Evolutionary conservation across 2,329 filamentous ascomycete genomes (phyloP).

Genomic region (Paecilomyces niveus): DNA sequence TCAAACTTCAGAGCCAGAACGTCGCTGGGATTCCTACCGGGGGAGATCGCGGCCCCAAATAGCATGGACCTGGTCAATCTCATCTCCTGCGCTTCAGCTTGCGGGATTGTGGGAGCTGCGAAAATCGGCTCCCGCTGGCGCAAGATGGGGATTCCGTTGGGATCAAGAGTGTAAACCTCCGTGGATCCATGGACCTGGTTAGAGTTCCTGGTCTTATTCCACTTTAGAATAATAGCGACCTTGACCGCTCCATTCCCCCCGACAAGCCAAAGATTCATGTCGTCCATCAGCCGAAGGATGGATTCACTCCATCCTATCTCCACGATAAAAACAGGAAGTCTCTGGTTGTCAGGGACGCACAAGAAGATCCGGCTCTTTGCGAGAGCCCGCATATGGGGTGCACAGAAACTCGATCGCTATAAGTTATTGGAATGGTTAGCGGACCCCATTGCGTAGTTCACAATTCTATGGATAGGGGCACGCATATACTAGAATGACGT

Average conservation of each 20-base stretch:
- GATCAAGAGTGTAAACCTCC: not conserved
- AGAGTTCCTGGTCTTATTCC: not conserved
- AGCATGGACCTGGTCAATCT: not conserved
- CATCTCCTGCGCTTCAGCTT: not conserved
- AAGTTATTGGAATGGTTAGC: too few species aligned
- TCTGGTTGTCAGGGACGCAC: not conserved
- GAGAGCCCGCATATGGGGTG: not conserved
- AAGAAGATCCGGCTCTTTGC: constrained; percentile 1
- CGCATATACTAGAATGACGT: not conserved
- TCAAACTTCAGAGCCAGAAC: not conserved
- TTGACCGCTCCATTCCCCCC: constrained; percentile 1
- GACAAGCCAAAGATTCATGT: constrained; percentile 2
- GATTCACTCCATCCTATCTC: not conserved
- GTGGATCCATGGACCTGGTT: not conserved
- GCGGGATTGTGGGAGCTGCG: not conserved
- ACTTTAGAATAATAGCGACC: not conserved
- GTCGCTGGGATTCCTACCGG: not conserved
- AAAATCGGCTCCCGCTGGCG: not conserved
- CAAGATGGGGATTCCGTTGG: not conserved
- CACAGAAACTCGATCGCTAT: not conserved
- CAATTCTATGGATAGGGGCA: not conserved
- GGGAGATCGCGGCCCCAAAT: not conserved
- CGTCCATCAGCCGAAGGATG: not conserved
- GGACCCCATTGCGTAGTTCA: too few species aligned
- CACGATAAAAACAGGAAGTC: not conserved